Evolutionary conservation across 2,329 filamentous ascomycete species (phyloP).

Genomic region (Fusarium sp.): DNA sequence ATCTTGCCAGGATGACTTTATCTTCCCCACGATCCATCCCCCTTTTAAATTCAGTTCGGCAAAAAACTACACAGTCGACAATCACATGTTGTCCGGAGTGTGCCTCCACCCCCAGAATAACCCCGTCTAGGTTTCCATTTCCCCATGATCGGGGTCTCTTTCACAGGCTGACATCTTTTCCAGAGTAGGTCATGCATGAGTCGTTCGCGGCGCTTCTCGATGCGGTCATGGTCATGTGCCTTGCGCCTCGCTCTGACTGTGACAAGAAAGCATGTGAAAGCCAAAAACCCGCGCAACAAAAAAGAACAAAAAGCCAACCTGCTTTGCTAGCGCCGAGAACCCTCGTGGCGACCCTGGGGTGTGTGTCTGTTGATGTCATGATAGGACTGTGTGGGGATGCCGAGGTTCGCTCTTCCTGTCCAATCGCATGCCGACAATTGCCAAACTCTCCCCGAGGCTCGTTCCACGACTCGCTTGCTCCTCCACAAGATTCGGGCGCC

Average conservation of each 20-base stretch:
- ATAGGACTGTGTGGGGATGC: constrained; percentile 35
- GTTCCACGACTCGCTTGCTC: constrained; percentile 14
- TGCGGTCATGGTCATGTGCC: constrained; percentile 39
- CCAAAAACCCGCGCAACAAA: neutral
- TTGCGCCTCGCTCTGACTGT: constrained; percentile 21
- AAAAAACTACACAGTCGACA: constrained; percentile 24
- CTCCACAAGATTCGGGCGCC: constrained; percentile 1
- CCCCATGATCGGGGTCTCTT: neutral
- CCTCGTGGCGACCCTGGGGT: constrained; percentile 6
- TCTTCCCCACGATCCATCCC: constrained; percentile 15
- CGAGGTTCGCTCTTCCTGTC: constrained; percentile 30
- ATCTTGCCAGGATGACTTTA: constrained; percentile 4
- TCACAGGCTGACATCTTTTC: constrained; percentile 1
- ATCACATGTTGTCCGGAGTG: constrained; percentile 39
- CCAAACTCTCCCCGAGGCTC: constrained; percentile 35
- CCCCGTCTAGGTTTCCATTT: neutral
- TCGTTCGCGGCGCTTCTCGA: constrained; percentile 32
- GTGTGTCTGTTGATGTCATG: constrained; percentile 38
- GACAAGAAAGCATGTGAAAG: constrained; percentile 38
- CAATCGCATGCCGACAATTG: constrained; percentile 41
- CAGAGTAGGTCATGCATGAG: constrained; percentile 35
- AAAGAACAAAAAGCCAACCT: neutral
- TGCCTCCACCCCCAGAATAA: constrained; percentile 10
- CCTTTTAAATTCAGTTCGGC: constrained; percentile 40
- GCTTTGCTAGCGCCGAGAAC: constrained; percentile 12